Conservation (phyloP, 2,329 filamentous ascomycete species). For the Ceratocystis diversiconidia region DNA sequence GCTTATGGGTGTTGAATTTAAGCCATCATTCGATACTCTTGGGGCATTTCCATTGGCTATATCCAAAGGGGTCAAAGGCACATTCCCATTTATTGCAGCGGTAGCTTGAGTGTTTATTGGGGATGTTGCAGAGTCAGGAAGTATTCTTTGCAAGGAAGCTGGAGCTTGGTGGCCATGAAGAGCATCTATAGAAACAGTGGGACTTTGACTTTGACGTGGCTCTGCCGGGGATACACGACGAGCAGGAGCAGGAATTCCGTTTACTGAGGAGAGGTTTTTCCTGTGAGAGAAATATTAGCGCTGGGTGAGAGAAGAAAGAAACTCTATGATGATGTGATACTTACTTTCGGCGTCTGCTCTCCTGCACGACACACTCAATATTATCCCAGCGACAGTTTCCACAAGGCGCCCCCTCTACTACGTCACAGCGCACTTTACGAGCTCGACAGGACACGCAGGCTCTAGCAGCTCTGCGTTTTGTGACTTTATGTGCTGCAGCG, state of each 20-base stretch:
- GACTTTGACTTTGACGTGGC: constrained; percentile 7
- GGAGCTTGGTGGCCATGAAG: constrained; percentile 3
- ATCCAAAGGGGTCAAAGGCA: constrained; percentile 1
- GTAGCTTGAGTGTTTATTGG: neutral
- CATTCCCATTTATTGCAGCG: neutral
- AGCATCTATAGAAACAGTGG: neutral
- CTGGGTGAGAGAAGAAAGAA: neutral
- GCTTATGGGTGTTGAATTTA: neutral
- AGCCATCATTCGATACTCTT: neutral
- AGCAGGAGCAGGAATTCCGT: constrained; percentile 8
- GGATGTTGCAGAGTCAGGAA: neutral
- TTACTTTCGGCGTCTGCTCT: constrained; percentile 77
- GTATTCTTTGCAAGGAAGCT: neutral
- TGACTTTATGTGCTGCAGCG: constrained; percentile 33
- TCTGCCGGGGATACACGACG: constrained; percentile 9
- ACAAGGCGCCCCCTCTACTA: constrained; percentile 75
- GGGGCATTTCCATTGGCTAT: neutral
- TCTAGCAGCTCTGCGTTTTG: constrained; percentile 75
- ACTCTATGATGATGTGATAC: constrained; percentile 28
- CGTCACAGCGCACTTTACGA: constrained; percentile 86
- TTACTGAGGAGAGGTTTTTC: constrained; percentile 10
- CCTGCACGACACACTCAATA: constrained; percentile 60
- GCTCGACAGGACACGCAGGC: constrained; percentile 80
- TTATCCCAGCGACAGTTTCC: constrained; percentile 75
- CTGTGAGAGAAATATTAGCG: neutral